Evolutionary conservation across 2,329 filamentous ascomycete genomes (phyloP), one percentile per base, ranked within the genome.

Genomic region (Cladosporium sp.): DNA sequence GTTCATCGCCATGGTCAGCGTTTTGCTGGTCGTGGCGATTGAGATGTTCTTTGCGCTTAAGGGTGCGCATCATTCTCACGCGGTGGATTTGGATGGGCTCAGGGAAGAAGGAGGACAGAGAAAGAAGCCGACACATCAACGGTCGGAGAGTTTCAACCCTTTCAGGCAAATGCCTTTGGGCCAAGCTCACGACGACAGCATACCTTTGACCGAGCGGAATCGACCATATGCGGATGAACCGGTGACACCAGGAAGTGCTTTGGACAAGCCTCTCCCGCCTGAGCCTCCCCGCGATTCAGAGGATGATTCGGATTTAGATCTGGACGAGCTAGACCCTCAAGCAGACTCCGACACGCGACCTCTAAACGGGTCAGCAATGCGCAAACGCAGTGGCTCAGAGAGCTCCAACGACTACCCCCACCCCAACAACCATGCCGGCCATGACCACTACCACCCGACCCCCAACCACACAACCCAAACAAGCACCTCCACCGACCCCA

Each of bases 21-120:
- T 88, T n/a, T 76, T 95, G 52, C 72, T 86, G 3, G 90, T 96
- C 3, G 88, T 95, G 6, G 80, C 82, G 2, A 78, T 96, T 46
- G 92, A 97, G 68, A 95, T 93, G 71, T 89, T 90, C 66, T 84
- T 97, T 58, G 90, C 89, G 0, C 86, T 84, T 47, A 77, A 78
- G 62, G 82, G 82, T 4, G 80, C 79, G 7, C 74, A 74, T 13
- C 80, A 84, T 62, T 73, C 76, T 41, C 80, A 84, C 61, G 69
- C 72, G 27, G 77, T 64, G 27, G 63, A 63, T 49, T 56, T 65
- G 41, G 56, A 57, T 30, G 53, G 52, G 35, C 52, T 65, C 59
- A 29, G 59, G 56, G 38, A 63, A 60, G 36, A 56, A 48, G 27
- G 40, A 36, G 25, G 47, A 39, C 62, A 13, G 54, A 57, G 9